Evolutionary conservation across 2,329 filamentous ascomycete genomes (phyloP).

Genomic region (Chaetomiaceae sp.): DNA sequence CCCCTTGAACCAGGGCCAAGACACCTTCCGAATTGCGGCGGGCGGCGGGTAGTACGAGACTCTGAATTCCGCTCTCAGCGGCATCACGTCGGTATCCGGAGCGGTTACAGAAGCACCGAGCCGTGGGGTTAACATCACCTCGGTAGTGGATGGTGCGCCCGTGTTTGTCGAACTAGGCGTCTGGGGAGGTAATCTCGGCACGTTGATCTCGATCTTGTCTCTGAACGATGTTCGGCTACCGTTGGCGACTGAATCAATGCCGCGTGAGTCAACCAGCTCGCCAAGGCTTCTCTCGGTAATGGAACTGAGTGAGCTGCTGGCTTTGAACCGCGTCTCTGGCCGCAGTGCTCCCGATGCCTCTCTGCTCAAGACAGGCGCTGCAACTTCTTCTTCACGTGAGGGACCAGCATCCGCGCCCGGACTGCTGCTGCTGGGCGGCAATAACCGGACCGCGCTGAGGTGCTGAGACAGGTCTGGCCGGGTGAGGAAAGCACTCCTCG

Average conservation of each 20-base stretch:
- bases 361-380: neutral
- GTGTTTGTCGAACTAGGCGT: slow-evolving; percentile 23
- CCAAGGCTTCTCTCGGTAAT: slow-evolving; percentile 24
- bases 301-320: slow-evolving; percentile 19
- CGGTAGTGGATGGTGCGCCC: neutral
- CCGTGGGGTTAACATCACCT: neutral
- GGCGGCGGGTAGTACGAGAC: slow-evolving; percentile 10
- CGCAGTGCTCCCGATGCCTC: neutral
- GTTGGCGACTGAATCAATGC: slow-evolving; percentile 17
- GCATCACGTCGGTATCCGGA: neutral
- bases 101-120: neutral
- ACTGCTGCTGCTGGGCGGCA: slow-evolving; percentile 3
- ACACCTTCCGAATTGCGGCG: slow-evolving; percentile 12
- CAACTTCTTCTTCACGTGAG: neutral
- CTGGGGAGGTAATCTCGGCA: slow-evolving; percentile 27
- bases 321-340: slow-evolving; percentile 2
- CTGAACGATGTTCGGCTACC: slow-evolving; percentile 25
- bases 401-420: neutral
- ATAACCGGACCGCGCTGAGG: slow-evolving; percentile 4
- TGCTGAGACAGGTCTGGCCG: slow-evolving; percentile 5
- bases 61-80: slow-evolving; percentile 11
- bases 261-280: slow-evolving; percentile 19
- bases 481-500: slow-evolving; percentile 1
- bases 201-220: slow-evolving; percentile 26
- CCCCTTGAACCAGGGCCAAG: slow-evolving; percentile 19